Evolutionary conservation across 2,329 filamentous ascomycete species (phyloP).

Genomic region (Epichloe elymi): DNA sequence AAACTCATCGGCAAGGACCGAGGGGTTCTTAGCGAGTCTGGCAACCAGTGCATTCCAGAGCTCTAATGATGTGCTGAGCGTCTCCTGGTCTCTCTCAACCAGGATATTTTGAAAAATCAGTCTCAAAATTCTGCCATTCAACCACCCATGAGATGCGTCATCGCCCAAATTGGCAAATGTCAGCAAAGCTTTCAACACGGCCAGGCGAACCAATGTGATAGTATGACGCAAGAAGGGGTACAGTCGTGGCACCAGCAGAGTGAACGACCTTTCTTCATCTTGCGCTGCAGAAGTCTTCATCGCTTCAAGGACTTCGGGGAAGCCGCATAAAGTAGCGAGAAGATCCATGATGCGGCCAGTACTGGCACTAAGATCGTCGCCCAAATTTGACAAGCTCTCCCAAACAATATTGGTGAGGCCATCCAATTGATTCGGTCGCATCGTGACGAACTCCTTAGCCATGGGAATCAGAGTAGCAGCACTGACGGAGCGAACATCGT

Average conservation of each 20-base stretch:
- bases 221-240: constrained; percentile 96
- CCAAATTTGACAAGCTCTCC: constrained; percentile 93
- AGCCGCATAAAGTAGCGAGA: constrained; percentile 86
- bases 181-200: constrained; percentile 80
- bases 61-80: constrained; percentile 70
- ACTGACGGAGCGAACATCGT: constrained; percentile 92
- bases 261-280: constrained; percentile 81
- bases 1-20: constrained; percentile 60
- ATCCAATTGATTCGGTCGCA: constrained; percentile 66
- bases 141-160: constrained; percentile 74
- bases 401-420: constrained; percentile 87
- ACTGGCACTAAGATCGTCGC: constrained; percentile 91
- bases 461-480: constrained; percentile 96
- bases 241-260: constrained; percentile 78
- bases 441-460: constrained; percentile 81
- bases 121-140: constrained; percentile 77
- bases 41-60: constrained; percentile 73
- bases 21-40: constrained; percentile 49
- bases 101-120: constrained; percentile 91
- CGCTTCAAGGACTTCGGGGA: constrained; percentile 78
- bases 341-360: constrained; percentile 98
- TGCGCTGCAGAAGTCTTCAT: constrained; percentile 84
- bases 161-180: constrained; percentile 85
- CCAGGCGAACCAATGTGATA: constrained; percentile 87
- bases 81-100: constrained; percentile 77